Percentiles rank a stretch among this genome's conserved stretches.
Conservation (phyloP, 2,329 filamentous ascomycete species). For the Helicocarpus griseus region DNA sequence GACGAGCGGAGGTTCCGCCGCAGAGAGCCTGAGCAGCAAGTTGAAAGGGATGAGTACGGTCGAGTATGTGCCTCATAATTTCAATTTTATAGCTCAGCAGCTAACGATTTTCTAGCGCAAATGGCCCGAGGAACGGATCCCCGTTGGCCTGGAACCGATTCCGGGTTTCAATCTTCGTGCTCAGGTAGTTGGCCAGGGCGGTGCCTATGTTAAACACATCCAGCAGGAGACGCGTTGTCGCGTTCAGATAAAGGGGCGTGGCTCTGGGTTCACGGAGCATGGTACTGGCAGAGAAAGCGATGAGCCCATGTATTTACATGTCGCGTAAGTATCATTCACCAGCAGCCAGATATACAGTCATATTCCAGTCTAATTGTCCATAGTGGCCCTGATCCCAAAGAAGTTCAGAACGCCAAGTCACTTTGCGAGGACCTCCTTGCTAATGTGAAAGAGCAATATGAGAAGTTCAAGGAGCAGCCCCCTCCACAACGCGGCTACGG, state of each 20-base stretch:
- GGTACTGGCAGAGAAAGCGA: constrained; percentile 85
- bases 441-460: constrained; percentile 82
- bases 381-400: constrained; percentile 75
- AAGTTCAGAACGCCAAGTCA: constrained; percentile 78
- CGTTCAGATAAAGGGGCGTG: constrained; percentile 95
- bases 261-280: constrained; percentile 86
- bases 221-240: constrained; percentile 91
- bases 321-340: constrained; percentile 59
- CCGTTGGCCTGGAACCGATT: constrained; percentile 80
- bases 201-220: constrained; percentile 95
- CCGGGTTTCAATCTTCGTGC: constrained; percentile 93
- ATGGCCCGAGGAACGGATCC: constrained; percentile 96
- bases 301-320: constrained; percentile 92
- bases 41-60: constrained; percentile 85
- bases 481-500: constrained; percentile 58
- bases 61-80: constrained; percentile 48
- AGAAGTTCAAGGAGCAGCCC: constrained; percentile 72
- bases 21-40: constrained; percentile 61
- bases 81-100: background rate
- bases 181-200: constrained; percentile 89
- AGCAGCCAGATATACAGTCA: background rate
- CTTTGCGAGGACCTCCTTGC: constrained; percentile 79
- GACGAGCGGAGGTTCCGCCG: constrained; percentile 88
- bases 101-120: constrained; percentile 57
- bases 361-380: constrained; percentile 23